Evolutionary conservation across 2,329 filamentous ascomycete genomes (phyloP), one percentile per base, ranked within the genome.

Genomic region (Microcera coccophila): DNA sequence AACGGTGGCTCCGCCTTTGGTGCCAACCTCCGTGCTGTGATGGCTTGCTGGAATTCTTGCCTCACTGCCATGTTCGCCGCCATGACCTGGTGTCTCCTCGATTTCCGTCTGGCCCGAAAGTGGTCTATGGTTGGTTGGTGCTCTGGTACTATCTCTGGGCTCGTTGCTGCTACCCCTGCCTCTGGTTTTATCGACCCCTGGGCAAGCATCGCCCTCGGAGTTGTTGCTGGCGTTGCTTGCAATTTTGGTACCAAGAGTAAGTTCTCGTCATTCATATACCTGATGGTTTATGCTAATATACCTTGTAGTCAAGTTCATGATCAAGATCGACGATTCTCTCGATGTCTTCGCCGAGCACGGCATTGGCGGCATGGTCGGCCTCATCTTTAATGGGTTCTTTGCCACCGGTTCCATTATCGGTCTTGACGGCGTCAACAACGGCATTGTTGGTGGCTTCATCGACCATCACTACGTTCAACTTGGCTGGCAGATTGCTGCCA

Each of bases 21-120:
- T 56, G 89, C 90, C 54, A 96, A 96, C 73, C 78, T 97, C 41
- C 87, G 93, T 54, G 93, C 93, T 42, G 84, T 86, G 53, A 94
- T 96, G 83, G 91, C 93, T 42, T 95, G 88, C 81, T 98, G 90
- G 91, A 97, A 97, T 78, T 89, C 87, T 46, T 96, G 93, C 73
- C 66, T 95, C 61, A 93, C 89, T 28, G 91, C 89, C 64, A 89
- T 90, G 74, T 95, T 96, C 60, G 91, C 82, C 31, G 85, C 89
- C 52, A 87, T 93, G 68, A 87, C 90, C 41, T 98, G 93, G 93
- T 90, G 90, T 59, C 70, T 97, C 36, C 88, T 97, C 59, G 93
- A 98, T 79, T 97, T 84, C 80, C 85, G 93, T 48, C 81, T 97
- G 45, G 90, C 90, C 46, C 83, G 83, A 69, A 96, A 96, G 75